Evolutionary conservation across 2,329 filamentous ascomycete species (phyloP), one percentile per base, ranked within the genome.

Genomic region (Calonectria fujianensis): DNA sequence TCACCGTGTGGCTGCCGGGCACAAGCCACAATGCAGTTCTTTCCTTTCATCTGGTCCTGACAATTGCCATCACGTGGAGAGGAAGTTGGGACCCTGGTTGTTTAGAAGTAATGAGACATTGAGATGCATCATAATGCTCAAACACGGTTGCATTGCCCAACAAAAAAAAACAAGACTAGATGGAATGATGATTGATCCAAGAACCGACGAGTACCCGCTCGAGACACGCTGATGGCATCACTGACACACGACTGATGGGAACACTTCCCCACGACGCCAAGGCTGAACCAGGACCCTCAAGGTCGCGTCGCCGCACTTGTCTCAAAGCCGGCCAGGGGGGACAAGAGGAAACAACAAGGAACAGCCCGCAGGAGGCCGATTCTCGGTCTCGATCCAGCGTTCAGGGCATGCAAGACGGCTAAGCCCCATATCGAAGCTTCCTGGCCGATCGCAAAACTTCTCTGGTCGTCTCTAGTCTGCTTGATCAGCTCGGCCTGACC

Each of bases 151-250:
- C 24, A 63, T 41, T 39, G 24, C 57, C 57, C 57, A 63, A 63
- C 48, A 35, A 29, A 27, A 50, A 14, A 32, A 32, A 52, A 37
- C 24, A 48, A n/a, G 45, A 35, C 37, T 54, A 18, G 35, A 73
- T 66, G 57, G 66, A 66, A 51, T 37, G 50, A 70, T 67, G 67
- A 74, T 70, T 31, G 59, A 63, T 66, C 51, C 67, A 54, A 54
- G 20, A 67, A 39, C 31, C 20, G 51, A 71, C 69, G 35, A 54
- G 61, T 52, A 24, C 32, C 68, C 57, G 68, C 68, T 50, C 14
- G 27, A 32, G 45, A 70, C 67, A 57, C 61, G 75, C 51, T 61
- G 57, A 79, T 79, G 77, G 77, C 76, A 72, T 64, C 67, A 73
- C 74, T 70, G 73, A 79, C 77, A 74, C 67, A 72, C 65, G 69